Percentiles rank a stretch among this genome's conserved stretches.
These are phyloP conservation scores for Chaetomium globosum DNA, from an alignment of 2,329 filamentous ascomycete species.

Conservation along the genomic window DNA sequence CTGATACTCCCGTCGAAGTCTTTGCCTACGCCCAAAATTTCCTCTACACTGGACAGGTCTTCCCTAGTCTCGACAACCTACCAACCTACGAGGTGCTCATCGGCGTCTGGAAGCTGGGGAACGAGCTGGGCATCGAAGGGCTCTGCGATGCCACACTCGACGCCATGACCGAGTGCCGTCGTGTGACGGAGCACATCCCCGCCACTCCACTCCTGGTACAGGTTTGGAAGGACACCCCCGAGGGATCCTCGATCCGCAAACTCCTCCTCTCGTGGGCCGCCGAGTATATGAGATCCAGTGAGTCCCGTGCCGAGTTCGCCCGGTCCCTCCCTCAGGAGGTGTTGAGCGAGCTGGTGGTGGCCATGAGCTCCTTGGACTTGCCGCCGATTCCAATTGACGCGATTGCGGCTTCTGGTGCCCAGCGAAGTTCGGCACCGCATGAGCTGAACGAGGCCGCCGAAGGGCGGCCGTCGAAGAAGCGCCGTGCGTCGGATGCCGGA, in stretches of 20 bases:
- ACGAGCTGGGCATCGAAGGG: constrained; percentile 55
- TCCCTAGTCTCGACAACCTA: constrained; percentile 46
- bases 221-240: constrained; percentile 64
- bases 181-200: constrained; percentile 58
- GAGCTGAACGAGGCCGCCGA: constrained; percentile 43
- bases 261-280: constrained; percentile 64
- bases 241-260: constrained; percentile 61
- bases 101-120: constrained; percentile 59
- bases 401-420: constrained; percentile 27
- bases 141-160: constrained; percentile 60
- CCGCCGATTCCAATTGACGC: constrained; percentile 41
- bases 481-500: constrained; percentile 46
- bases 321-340: constrained; percentile 64
- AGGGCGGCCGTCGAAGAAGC: constrained; percentile 45
- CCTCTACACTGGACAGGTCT: constrained; percentile 55
- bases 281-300: constrained; percentile 63
- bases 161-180: constrained; percentile 60
- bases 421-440: constrained; percentile 39
- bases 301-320: constrained; percentile 59
- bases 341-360: constrained; percentile 63
- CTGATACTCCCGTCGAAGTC: constrained; percentile 52
- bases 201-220: constrained; percentile 61
- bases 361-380: constrained; percentile 60
- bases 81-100: constrained; percentile 60
- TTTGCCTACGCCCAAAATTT: constrained; percentile 61